Conservation (phyloP, 345 rosid species). For the Tarenaya hassleriana region DNA sequence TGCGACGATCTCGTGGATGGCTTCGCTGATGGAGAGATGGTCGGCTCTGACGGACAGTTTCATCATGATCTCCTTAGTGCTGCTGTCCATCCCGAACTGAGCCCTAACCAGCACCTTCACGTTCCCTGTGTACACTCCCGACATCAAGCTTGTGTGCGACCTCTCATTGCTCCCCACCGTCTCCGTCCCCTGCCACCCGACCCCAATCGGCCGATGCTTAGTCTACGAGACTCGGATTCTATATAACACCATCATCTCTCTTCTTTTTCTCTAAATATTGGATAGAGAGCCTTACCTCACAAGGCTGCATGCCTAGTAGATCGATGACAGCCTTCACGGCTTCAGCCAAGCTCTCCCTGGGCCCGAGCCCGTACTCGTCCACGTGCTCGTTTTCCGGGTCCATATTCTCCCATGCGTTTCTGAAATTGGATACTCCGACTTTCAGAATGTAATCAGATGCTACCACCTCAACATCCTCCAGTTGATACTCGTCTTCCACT, state of each 20-base stretch:
- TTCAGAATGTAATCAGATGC: slow-evolving; percentile 86
- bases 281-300: slow-evolving; percentile 55
- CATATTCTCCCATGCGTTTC: slow-evolving; percentile 96
- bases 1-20: slow-evolving; percentile 83
- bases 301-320: slow-evolving; percentile 99
- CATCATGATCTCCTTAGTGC: slow-evolving; percentile 79
- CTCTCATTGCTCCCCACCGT: slow-evolving; percentile 75
- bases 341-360: slow-evolving; percentile 79
- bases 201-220: no score
- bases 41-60: slow-evolving; percentile 82
- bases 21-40: slow-evolving; percentile 64
- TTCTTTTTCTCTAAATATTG: no score
- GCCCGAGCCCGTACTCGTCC: slow-evolving; percentile 96
- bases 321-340: slow-evolving; percentile 76
- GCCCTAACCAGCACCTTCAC: slow-evolving; percentile 71
- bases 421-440: slow-evolving; percentile 86
- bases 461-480: slow-evolving; percentile 93
- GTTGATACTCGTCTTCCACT: slow-evolving; percentile 94
- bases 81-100: slow-evolving; percentile 77
- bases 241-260: no score
- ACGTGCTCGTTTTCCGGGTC: slow-evolving; percentile 68
- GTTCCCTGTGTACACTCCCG: slow-evolving; percentile 88
- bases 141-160: slow-evolving; percentile 82
- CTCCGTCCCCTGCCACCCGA: slow-evolving; percentile 74
- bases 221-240: no score